phyloP scores from a whole-genome alignment of 2,329 filamentous ascomycete genomes.

The Ceratocystis lukuohia region DNA sequence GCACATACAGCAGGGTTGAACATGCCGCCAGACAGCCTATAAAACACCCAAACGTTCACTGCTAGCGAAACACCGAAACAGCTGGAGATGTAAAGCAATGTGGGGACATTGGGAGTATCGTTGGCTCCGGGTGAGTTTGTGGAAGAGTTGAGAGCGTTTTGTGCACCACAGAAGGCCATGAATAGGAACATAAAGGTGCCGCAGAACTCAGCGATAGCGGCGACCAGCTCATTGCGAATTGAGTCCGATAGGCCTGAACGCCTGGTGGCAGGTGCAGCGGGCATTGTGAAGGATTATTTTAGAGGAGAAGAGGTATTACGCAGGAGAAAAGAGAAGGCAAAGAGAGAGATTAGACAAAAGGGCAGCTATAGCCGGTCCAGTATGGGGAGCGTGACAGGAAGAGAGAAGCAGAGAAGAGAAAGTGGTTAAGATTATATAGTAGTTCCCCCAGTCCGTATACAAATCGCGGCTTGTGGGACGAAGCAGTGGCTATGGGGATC shows the following conservation, averaged over 20 bases:
- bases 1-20: conserved; percentile 38
- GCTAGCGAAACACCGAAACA: conserved; percentile 38
- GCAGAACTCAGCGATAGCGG: conserved; percentile 37
- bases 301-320: not conserved
- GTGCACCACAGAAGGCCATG: conserved; percentile 28
- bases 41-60: conserved; percentile 45
- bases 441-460: not conserved
- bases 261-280: not conserved
- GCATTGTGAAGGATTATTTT: conserved; percentile 2
- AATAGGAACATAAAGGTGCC: conserved; percentile 43
- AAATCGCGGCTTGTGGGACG: not conserved
- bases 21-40: conserved; percentile 38
- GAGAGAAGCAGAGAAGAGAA: not conserved
- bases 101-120: conserved; percentile 19
- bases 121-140: conserved; percentile 21
- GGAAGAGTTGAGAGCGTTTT: conserved; percentile 25
- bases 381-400: not conserved
- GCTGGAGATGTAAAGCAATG: conserved; percentile 36
- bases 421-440: not conserved
- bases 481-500: not conserved
- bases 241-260: conserved; percentile 12
- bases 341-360: not conserved
- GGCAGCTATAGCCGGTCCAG: not conserved
- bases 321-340: not conserved
- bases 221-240: conserved; percentile 28